Evolutionary conservation across 495 filamentous ascomycete genomes (phyloP).

Genomic region (Apodospora peruviana): DNA sequence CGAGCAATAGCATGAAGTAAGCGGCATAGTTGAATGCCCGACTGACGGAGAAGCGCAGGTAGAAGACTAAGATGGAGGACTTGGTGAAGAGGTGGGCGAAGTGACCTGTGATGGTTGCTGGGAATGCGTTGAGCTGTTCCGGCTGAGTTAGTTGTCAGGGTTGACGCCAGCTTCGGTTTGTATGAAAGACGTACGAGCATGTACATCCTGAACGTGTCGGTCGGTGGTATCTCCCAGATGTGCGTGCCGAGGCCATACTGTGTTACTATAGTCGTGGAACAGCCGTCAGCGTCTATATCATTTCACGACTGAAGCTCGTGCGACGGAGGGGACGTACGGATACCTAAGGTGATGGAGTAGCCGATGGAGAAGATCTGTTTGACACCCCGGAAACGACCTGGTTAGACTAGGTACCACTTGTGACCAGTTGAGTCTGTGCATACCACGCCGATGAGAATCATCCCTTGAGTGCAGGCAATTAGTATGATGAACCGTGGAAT

Average conservation of each 20-base stretch:
- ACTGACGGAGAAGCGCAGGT: constrained; percentile 18
- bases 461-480: constrained; percentile 3
- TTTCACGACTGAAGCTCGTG: background rate
- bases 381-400: background rate
- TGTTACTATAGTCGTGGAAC: background rate
- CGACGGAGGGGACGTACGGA: constrained; percentile 1
- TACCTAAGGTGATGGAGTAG: constrained; percentile 1
- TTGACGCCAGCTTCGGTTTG: background rate
- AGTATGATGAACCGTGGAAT: background rate
- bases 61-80: constrained; percentile 15
- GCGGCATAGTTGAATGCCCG: constrained; percentile 9
- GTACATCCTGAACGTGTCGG: constrained; percentile 1
- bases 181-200: background rate
- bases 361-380: background rate
- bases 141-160: background rate
- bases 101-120: constrained; percentile 8
- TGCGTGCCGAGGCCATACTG: constrained; percentile 11
- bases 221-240: background rate
- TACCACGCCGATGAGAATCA: constrained; percentile 9
- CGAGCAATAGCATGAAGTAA: constrained; percentile 10
- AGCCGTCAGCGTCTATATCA: too few species aligned
- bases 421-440: background rate
- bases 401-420: background rate
- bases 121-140: constrained; percentile 9
- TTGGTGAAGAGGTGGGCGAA: constrained; percentile 17